A percentile compares a stretch with the other conserved stretches of the same genome.
These are phyloP conservation scores for Dioszegia crocea DNA, from an alignment of 768 basidiomycete species.

Conservation along the genomic window DNA sequence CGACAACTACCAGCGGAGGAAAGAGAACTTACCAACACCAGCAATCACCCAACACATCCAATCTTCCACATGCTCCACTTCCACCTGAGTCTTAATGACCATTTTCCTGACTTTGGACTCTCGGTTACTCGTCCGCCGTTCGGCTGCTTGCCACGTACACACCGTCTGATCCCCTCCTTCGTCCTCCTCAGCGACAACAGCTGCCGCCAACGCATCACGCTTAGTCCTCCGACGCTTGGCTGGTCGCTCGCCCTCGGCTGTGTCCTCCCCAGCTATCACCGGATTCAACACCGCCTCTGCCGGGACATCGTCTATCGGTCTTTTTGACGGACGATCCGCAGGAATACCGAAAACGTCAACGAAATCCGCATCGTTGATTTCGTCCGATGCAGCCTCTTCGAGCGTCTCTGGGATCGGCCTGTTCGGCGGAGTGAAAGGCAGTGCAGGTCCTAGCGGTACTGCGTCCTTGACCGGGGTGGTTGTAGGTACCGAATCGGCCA, in stretches of 20 bases:
- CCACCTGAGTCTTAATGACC: slow-evolving; percentile 4
- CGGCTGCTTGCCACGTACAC: slow-evolving; percentile 27
- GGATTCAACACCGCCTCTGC: too few species aligned
- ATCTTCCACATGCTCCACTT: slow-evolving; percentile 84
- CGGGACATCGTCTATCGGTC: too few species aligned
- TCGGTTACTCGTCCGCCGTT: not conserved
- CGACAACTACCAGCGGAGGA: not conserved
- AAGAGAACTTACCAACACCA: slow-evolving; percentile 66
- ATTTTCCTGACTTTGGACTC: slow-evolving; percentile 2
- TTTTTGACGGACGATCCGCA: too few species aligned
- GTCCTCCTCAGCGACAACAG: slow-evolving; percentile 29
- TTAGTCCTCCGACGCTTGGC: slow-evolving; percentile 23
- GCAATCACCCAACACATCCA: slow-evolving; percentile 95
- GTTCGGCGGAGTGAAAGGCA: not conserved
- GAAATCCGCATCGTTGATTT: not conserved
- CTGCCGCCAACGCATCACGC: slow-evolving; percentile 34
- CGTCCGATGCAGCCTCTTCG: not conserved
- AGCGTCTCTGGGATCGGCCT: slow-evolving; percentile 9
- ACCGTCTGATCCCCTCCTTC: slow-evolving; percentile 19
- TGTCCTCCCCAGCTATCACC: not conserved
- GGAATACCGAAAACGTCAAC: not conserved
- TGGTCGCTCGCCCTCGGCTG: not conserved
- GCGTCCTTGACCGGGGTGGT: too few species aligned
- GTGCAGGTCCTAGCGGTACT: not conserved
- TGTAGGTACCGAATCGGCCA: too few species aligned